Evolutionary conservation across 352 stramenopile genomes (phyloP).

Genomic region (Phytopythium sindhum): DNA sequence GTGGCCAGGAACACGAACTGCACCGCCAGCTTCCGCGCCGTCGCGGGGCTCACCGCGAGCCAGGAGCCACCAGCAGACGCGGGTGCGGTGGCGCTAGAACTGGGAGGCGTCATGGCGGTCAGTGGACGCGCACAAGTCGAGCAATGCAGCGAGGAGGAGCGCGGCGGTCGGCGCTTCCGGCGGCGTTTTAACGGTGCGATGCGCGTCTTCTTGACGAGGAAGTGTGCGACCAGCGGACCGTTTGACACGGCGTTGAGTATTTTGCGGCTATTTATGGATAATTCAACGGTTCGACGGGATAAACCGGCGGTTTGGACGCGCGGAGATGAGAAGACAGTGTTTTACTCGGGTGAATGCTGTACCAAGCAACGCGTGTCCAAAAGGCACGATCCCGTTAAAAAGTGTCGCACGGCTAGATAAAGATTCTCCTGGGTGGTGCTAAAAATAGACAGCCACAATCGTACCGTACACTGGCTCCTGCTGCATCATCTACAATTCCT

Average conservation of each 20-base stretch:
- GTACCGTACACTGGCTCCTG: too few species aligned
- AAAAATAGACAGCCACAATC: too few species aligned
- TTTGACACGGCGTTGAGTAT: too few species aligned
- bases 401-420: background rate
- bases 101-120: background rate
- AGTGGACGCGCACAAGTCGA: background rate
- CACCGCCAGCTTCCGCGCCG: conserved; percentile 25
- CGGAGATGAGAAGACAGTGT: too few species aligned
- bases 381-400: background rate
- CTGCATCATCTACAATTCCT: background rate
- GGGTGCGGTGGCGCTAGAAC: background rate
- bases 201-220: too few species aligned
- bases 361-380: too few species aligned
- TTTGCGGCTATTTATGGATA: too few species aligned
- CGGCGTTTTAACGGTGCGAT: too few species aligned
- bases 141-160: background rate
- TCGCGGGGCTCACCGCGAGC: background rate
- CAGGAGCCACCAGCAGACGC: background rate
- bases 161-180: background rate
- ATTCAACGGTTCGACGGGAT: too few species aligned
- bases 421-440: background rate
- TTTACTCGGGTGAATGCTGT: too few species aligned
- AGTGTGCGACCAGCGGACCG: too few species aligned
- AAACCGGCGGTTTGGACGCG: too few species aligned
- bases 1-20: conserved; percentile 77